Percentiles rank a stretch among this genome's conserved stretches.
These are phyloP conservation scores for Colletotrichum theobromicola DNA, from an alignment of 2,329 filamentous ascomycete species.

Conservation along the genomic window DNA sequence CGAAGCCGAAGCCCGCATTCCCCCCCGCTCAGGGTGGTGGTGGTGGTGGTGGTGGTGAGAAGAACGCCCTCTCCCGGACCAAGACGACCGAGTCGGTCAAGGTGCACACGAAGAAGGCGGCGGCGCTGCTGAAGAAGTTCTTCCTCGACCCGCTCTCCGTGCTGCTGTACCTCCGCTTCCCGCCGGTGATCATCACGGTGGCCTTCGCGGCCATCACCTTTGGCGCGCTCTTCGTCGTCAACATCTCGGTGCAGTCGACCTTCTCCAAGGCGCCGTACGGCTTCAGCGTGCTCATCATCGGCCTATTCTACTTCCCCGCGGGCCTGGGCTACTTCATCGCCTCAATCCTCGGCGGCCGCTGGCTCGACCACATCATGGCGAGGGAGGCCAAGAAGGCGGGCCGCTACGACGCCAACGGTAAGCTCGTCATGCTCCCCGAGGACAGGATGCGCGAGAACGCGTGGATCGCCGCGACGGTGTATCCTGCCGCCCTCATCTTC, in stretches of 20 bases:
- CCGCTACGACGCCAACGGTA: constrained; percentile 70
- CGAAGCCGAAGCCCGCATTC: constrained; percentile 31
- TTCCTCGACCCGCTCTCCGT: constrained; percentile 77
- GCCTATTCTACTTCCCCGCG: constrained; percentile 78
- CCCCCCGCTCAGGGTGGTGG: not conserved
- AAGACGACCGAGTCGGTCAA: constrained; percentile 68
- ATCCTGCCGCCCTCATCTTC: constrained; percentile 73
- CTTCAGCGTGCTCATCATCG: constrained; percentile 72
- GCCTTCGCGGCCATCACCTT: constrained; percentile 79
- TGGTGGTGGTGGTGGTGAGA: too few species aligned
- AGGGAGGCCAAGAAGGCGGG: constrained; percentile 74
- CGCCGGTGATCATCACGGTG: constrained; percentile 75
- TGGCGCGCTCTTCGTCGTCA: constrained; percentile 76
- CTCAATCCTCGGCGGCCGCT: constrained; percentile 73
- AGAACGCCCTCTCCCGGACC: constrained; percentile 48
- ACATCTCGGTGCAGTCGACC: constrained; percentile 75
- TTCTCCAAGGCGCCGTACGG: constrained; percentile 72
- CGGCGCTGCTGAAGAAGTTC: constrained; percentile 60
- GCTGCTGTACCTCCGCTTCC: constrained; percentile 74
- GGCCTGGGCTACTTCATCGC: constrained; percentile 75
- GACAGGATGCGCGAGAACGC: constrained; percentile 85
- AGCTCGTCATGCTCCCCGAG: constrained; percentile 73
- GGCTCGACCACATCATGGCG: constrained; percentile 84
- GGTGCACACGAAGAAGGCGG: constrained; percentile 57
- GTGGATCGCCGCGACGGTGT: constrained; percentile 75